Evolutionary conservation across 306 rosid genomes (phyloP), one percentile per base, ranked within the genome.

Genomic region (Arachis hypogaea): DNA sequence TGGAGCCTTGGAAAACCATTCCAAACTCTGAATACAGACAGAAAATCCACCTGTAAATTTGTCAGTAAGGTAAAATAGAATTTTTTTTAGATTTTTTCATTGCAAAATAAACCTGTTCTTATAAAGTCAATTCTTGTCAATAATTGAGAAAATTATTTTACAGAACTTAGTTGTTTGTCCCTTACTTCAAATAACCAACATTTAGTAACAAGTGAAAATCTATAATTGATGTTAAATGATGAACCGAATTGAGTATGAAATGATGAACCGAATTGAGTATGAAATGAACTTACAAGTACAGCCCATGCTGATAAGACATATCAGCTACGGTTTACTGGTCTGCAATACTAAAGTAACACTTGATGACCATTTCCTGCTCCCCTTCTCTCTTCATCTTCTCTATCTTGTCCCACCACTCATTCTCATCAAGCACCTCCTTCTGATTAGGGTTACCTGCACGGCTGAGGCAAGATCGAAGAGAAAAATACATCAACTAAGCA

Each of bases 351-450:
- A 82, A 93, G 83, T 82, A 76, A 28, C 82, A 89, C 86, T 86
- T 89, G 66, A 91, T 85, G 55, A 93, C 73, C 88, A 91, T 71
- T 78, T 93, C 98, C 30, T 86, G 90, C 62, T 85, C 97, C 58
- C 82, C 86, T 78, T 92, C 93, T 76, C 66, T 63, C 77, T 86
- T 88, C 90, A 93, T 86, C 83, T 84, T 86, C 79, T 84, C 89
- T 72, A 93, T 88, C 80, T 88, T 91, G 46, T 79, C 85, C 96
- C 89, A 85, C 92, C 93, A 93, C 66, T 91, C 98, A 71, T 77
- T 89, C 78, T 84, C 88, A 77, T 89, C 91, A 55, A 93, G 78
- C 47, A 84, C 86, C 74, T 93, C 98, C 87, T 86, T 82, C 98
- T 93, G 79, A 22, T 22, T 22, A 22, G 1, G 22, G 22, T 22